A percentile compares a stretch with the other conserved stretches of the same genome.
Evolutionary conservation across 2,329 filamentous ascomycete species (phyloP).

Genomic region (Ceratocystis alfenasii): DNA sequence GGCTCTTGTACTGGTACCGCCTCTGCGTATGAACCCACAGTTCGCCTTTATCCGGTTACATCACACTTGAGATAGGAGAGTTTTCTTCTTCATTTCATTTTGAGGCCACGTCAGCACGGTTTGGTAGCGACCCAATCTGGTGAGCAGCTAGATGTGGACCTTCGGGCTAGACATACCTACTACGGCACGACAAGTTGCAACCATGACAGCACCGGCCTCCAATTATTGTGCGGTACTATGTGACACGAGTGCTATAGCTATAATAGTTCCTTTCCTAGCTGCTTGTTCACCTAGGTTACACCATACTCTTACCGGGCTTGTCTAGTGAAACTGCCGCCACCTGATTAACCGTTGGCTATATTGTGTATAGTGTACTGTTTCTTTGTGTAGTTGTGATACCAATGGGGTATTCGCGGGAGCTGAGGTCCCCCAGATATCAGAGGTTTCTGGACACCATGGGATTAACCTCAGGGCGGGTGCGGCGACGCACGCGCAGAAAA

Average conservation of each 20-base stretch:
- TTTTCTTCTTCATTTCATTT: neutral
- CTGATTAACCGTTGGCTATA: neutral
- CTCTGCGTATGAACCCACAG: neutral
- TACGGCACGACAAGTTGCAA: neutral
- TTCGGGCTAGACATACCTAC: neutral
- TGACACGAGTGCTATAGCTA: neutral
- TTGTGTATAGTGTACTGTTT: neutral
- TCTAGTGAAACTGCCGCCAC: neutral
- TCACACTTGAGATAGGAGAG: neutral
- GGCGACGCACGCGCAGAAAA: neutral
- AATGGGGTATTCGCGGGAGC: too few species aligned
- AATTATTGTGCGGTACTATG: neutral
- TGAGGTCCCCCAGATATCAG: too few species aligned
- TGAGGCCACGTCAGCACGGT: neutral
- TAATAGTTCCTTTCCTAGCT: neutral
- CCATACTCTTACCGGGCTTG: neutral
- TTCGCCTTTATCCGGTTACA: neutral
- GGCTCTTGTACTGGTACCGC: neutral
- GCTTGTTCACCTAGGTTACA: neutral
- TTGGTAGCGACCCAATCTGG: neutral
- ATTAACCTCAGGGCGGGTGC: neutral
- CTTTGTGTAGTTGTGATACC: neutral
- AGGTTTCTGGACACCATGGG: too few species aligned
- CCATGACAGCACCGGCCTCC: neutral
- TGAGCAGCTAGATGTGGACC: neutral